Evolutionary conservation across 257 asterid genomes (phyloP), one percentile per base, ranked within the genome.

Genomic region (Nicotiana benthamiana): DNA sequence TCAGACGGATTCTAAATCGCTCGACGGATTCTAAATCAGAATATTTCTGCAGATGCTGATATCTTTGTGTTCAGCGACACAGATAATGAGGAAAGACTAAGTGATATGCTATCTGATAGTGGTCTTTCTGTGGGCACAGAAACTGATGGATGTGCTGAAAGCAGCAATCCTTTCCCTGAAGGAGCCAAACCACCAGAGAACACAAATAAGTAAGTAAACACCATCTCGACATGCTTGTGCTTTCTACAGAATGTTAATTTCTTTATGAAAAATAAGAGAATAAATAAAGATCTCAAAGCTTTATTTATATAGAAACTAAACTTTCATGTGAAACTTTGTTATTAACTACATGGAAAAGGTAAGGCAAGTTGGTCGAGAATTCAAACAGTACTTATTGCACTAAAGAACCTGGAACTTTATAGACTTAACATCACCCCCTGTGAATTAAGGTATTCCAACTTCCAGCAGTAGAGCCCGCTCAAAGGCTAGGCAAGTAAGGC

Each of bases 51-150:
- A 46, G 22, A 78, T 15, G 75, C 77, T 83, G 78, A 66, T 61
- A 56, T 28, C 36, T 48, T 83, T 84, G 82, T 79, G 75, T 77
- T 76, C 61, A 76, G 66, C 32, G 40, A 74, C 75, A 83, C 81
- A 77, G 87, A 83, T 75, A 79, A 75, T 40, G 67, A 63, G 57
- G 83, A 86, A 53, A 83, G 74, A 82, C 63, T 27, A 17, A 53
- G 72, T 59, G 56, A 82, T 28, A 68, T 74, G 43, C 79, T 81
- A 67, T 85, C 85, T 86, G 85, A 85, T 79, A 57, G 32, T 82
- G 68, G 78, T 81, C 74, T 86, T 82, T 85, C 72, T 86, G 65
- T 85, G 89, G 85, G 80, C 80, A 82, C 92, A 88, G 94, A 85
- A 81, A 57, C 90, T 89, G 89, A 90, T 77, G 88, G 78, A 85